These are phyloP conservation scores for Cutaneotrichosporon arboriforme DNA, from an alignment of 1,284 basidiomycete genomes.

Conservation along the genomic window DNA sequence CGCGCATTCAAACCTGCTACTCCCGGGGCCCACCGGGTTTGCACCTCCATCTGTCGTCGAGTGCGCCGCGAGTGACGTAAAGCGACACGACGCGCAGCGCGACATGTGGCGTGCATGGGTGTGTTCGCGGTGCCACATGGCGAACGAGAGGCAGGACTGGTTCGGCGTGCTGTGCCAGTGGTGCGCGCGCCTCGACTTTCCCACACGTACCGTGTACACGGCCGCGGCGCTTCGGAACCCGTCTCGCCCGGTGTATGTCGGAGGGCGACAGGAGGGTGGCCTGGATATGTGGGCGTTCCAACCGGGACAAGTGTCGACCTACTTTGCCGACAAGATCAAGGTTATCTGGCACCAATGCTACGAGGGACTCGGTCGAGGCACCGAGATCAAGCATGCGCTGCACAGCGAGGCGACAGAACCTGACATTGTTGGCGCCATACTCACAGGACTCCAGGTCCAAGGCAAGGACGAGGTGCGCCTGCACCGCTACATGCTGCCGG, in stretches of 20 bases:
- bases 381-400: slow-evolving; percentile 30
- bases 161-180: slow-evolving; percentile 36
- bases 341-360: slow-evolving; percentile 27
- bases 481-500: slow-evolving; percentile 15
- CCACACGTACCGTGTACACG: slow-evolving; percentile 20
- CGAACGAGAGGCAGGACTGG: slow-evolving; percentile 39
- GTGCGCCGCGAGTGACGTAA: background rate
- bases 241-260: slow-evolving; percentile 27
- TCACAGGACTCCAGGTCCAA: slow-evolving; percentile 16
- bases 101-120: slow-evolving; percentile 40
- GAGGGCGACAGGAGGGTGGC: slow-evolving; percentile 30
- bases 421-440: slow-evolving; percentile 3
- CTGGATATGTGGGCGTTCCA: slow-evolving; percentile 19
- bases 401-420: slow-evolving; percentile 15
- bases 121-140: slow-evolving; percentile 33
- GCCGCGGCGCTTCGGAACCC: slow-evolving; percentile 23
- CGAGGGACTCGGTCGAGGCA: slow-evolving; percentile 11
- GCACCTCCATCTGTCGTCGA: slow-evolving; percentile 10
- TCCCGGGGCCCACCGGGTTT: background rate
- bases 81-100: slow-evolving; percentile 16
- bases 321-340: slow-evolving; percentile 37
- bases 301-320: slow-evolving; percentile 16
- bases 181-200: slow-evolving; percentile 18
- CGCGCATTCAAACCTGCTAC: background rate
- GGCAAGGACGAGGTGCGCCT: slow-evolving; percentile 21